Evolutionary conservation across 225 moss, liverwort and hornwort genomes (phyloP).

Genomic region (Pseudoscleropodium purum): DNA sequence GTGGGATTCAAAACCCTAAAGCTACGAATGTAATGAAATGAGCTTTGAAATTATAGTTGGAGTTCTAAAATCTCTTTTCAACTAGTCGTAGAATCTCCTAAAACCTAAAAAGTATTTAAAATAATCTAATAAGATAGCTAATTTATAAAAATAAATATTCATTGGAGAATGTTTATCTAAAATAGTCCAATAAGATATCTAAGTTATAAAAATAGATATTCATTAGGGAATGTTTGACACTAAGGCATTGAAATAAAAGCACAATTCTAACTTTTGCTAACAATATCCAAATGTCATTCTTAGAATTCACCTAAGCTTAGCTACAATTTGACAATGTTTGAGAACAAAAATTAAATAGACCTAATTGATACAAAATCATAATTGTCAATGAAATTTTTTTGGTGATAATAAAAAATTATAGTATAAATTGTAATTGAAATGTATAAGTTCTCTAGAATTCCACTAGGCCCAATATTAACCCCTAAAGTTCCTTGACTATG

Average conservation of each 20-base stretch:
- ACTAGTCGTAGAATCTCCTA: background rate
- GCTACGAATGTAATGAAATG: too few species aligned
- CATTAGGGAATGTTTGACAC: background rate
- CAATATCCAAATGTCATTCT: background rate
- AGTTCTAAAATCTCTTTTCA: background rate
- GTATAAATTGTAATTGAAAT: background rate
- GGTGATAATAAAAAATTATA: background rate
- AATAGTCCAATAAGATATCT: background rate
- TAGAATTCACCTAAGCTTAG: background rate
- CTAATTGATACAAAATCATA: background rate
- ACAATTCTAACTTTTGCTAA: background rate
- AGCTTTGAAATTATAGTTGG: background rate
- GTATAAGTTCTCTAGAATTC: background rate
- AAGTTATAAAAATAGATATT: background rate
- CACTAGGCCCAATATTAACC: background rate
- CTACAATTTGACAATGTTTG: too few species aligned
- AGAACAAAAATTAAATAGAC: too few species aligned
- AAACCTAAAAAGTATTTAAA: background rate
- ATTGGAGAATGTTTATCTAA: background rate
- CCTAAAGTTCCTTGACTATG: too few species aligned
- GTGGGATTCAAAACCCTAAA: accelerated
- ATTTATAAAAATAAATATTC: background rate
- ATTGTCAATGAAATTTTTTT: background rate
- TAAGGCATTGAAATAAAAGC: accelerated
- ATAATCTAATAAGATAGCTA: background rate